Evolutionary conservation across 1,139 yeast genomes (phyloP), one percentile per base, ranked within the genome.

Genomic region (Scheffersomyces lignicola): DNA sequence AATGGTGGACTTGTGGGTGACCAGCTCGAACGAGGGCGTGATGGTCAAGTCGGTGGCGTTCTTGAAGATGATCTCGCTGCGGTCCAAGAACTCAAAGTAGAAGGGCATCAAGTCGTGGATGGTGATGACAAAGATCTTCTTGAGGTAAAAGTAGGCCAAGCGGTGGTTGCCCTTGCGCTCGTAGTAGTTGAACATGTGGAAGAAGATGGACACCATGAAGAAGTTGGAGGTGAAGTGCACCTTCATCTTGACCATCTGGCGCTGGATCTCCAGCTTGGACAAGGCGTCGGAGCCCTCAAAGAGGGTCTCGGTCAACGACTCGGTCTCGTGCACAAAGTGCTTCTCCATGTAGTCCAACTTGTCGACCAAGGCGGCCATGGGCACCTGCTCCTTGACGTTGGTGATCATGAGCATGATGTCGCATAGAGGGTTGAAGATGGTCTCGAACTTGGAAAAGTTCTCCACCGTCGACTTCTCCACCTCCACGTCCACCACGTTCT

Each of bases 181-280:
- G 40, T 62, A 67, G 43, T 64, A 58, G 31, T 65, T 54, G 41
- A 61, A 56, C n/a, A 70, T 43, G 44, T 64, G 67, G 34, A 63
- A 60, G 38, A 56, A 52, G 4, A 67, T 41, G 33, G 47, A 65
- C 48, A 47, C 45, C 30, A 49, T 31, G 21, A 43, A 45, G 10
- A 56, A 44, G 29, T 49, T 49, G 8, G 56, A 40, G 6, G 54
- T 45, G 28, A 66, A 41, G 34, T 49, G 52, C 18, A 54, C 42
- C 41, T 54, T 63, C 27, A 54, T 37, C 21, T 42, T 52, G 33
- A 49, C 38, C 9, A 54, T 53, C 34, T 45, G 46, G 18, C 3
- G 15, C 17, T 23, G 20, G 12, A 33, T 15, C 15, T 33, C 29
- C 11, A 14, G 21, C 9, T 12, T 7, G 6, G 33, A 23, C 18